Evolutionary conservation across 768 basidiomycete genomes (phyloP).

Genomic region (Rhizopogon vesiculosus): DNA sequence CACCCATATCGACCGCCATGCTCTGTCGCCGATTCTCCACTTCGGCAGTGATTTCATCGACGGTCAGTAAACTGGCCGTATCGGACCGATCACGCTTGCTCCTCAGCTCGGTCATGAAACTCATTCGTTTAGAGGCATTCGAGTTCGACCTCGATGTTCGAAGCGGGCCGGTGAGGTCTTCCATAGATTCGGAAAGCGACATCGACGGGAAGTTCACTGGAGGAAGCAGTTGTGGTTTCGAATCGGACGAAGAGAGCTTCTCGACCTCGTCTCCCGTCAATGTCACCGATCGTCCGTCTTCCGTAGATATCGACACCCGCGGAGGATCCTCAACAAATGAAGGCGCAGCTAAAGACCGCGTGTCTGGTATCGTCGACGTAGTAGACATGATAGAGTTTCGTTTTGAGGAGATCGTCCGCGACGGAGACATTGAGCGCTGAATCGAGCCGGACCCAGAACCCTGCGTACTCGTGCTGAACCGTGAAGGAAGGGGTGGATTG

Average conservation of each 20-base stretch:
- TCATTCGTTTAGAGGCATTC: constrained; percentile 56
- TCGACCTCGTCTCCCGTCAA: constrained; percentile 48
- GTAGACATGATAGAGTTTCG: constrained; percentile 31
- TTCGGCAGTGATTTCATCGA: constrained; percentile 97
- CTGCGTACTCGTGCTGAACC: constrained; percentile 31
- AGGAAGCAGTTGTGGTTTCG: constrained; percentile 60
- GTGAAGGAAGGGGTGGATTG: constrained; percentile 38
- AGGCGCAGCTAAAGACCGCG: constrained; percentile 16
- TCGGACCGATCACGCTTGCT: constrained; percentile 83
- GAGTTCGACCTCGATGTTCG: constrained; percentile 43
- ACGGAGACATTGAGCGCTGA: constrained; percentile 36
- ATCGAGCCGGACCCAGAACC: constrained; percentile 13
- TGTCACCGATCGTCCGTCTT: constrained; percentile 64
- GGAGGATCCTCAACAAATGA: constrained; percentile 49
- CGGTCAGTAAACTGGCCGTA: constrained; percentile 88
- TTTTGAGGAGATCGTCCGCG: constrained; percentile 45
- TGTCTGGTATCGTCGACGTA: constrained; percentile 32
- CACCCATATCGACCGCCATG: constrained; percentile 37
- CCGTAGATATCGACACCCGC: constrained; percentile 69
- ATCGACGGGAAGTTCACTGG: constrained; percentile 77
- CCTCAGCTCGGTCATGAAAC: constrained; percentile 76
- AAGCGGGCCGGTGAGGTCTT: constrained; percentile 38
- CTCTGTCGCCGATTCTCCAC: constrained; percentile 68
- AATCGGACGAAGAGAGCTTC: constrained; percentile 18
- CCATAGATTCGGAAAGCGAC: constrained; percentile 76